Percentiles rank a stretch among this genome's conserved stretches.
These are phyloP conservation scores for Russula dissimulans DNA, from an alignment of 768 basidiomycete genomes.

Conservation along the genomic window DNA sequence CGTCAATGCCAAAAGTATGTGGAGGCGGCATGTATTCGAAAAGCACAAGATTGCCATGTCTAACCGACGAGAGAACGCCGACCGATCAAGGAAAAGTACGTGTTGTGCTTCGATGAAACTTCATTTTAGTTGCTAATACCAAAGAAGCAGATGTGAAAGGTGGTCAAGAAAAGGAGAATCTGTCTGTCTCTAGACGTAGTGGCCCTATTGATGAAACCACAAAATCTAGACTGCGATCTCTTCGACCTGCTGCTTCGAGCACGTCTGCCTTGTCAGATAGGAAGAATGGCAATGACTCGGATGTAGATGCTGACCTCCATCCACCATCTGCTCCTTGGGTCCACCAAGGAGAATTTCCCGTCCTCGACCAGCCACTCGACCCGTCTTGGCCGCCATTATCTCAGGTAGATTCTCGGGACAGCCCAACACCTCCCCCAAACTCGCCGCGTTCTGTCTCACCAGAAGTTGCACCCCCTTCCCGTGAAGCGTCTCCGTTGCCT, in stretches of 20 bases:
- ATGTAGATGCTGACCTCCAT: constrained; percentile 11
- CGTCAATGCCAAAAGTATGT: constrained; percentile 88
- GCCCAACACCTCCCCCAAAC: constrained; percentile 19
- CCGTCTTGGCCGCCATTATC: constrained; percentile 12
- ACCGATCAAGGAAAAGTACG: constrained; percentile 45
- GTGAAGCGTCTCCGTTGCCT: constrained; percentile 22
- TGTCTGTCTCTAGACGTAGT: constrained; percentile 25
- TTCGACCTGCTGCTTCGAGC: constrained; percentile 17
- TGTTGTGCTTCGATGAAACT: constrained; percentile 13
- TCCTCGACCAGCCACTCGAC: constrained; percentile 12
- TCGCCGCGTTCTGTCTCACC: constrained; percentile 16
- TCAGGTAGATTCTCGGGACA: constrained; percentile 9
- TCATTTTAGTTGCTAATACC: background rate
- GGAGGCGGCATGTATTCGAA: constrained; percentile 81
- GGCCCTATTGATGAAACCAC: constrained; percentile 5
- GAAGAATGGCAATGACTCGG: constrained; percentile 14
- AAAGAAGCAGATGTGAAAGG: constrained; percentile 48
- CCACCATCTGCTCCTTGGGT: constrained; percentile 15
- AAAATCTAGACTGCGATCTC: constrained; percentile 19
- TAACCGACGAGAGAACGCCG: constrained; percentile 65
- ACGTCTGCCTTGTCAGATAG: constrained; percentile 15
- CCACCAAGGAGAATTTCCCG: constrained; percentile 17
- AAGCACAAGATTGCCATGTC: constrained; percentile 89
- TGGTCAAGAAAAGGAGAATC: constrained; percentile 36
- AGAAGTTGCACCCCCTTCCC: background rate